Evolutionary conservation across 345 rosid species (phyloP), one percentile per base, ranked within the genome.

Genomic region (Hibiscus tridactylites): DNA sequence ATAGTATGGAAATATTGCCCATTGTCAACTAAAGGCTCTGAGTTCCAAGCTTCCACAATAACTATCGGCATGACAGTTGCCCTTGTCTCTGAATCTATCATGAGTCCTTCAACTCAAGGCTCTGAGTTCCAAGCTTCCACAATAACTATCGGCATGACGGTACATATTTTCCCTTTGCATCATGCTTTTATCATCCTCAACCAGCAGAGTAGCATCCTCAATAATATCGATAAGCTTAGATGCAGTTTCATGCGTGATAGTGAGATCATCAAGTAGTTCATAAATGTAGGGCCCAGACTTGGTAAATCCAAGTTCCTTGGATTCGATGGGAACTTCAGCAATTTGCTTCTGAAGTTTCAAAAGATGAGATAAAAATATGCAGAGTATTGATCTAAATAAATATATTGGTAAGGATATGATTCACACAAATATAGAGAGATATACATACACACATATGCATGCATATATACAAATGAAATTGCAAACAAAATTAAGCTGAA

Each of bases 241-340:
- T 66, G 91, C 85, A 81, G 97, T 95, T 69, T 86, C 86, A 59
- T 81, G 83, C 17, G 90, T 90, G 77, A 95, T 88, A 80, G 90
- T 91, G 54, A 95, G 93, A 68, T 86, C 91, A 70, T 84, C 77
- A 69, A 95, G 91, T 74, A 95, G 65, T 73, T 92, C 90, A 81
- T 90, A 92, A 31, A 92, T 87, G 85, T 88, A 92, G 31, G 90
- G 88, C 75, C 97, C 99, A 26, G 99, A 96, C 88, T 81, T 87
- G 59, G 97, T 90, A 79, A 88, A 95, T 68, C 99, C 99, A 67
- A 86, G 73, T 61, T 90, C 96, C 85, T 73, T 90, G 39, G 88
- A 88, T 61, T 83, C 84, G 81, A 95, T 80, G 77, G 97, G 88
- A 75, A 95, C 74, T 70, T 92, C 92, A 77, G 87, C 85, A 76